These are phyloP conservation scores for Cordyceps militaris DNA, from an alignment of 2,329 filamentous ascomycete species.

Conservation along the genomic window DNA sequence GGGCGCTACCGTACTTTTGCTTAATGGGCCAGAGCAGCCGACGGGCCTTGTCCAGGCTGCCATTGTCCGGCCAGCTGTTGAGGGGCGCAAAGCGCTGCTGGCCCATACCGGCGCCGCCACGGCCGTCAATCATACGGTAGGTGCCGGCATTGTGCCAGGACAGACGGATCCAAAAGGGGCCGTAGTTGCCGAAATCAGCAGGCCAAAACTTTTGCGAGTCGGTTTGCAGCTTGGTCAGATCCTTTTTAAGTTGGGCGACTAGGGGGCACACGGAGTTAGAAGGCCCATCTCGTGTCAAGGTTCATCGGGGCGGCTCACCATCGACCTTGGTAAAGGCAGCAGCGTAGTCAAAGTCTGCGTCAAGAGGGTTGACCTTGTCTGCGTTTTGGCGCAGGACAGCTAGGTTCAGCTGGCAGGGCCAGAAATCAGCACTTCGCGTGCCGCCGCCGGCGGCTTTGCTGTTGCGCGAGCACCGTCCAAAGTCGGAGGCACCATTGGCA, in stretches of 20 bases:
- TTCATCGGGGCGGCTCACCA: constrained; percentile 14
- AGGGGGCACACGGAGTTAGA: background rate
- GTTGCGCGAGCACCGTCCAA: constrained; percentile 10
- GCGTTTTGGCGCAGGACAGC: constrained; percentile 69
- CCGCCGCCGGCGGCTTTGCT: constrained; percentile 51
- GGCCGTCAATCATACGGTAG: constrained; percentile 64
- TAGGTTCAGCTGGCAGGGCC: constrained; percentile 61
- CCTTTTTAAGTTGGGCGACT: constrained; percentile 65
- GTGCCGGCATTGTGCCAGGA: constrained; percentile 76
- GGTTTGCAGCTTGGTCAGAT: constrained; percentile 62
- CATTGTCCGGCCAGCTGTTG: constrained; percentile 77
- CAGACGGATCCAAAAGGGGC: constrained; percentile 72
- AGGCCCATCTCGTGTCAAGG: background rate
- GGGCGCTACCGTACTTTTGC: constrained; percentile 77
- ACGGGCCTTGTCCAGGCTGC: constrained; percentile 71
- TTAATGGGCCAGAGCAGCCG: constrained; percentile 75
- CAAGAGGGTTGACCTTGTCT: constrained; percentile 54
- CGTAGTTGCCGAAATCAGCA: constrained; percentile 75
- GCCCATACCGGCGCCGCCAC: constrained; percentile 65
- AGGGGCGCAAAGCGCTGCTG: constrained; percentile 76
- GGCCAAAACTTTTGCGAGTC: constrained; percentile 78
- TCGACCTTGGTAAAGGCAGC: constrained; percentile 62
- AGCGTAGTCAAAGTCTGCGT: constrained; percentile 63
- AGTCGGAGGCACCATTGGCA: background rate
- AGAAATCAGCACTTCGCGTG: constrained; percentile 65